Evolutionary conservation across 306 rosid genomes (phyloP).

Genomic region (Rosa persica): DNA sequence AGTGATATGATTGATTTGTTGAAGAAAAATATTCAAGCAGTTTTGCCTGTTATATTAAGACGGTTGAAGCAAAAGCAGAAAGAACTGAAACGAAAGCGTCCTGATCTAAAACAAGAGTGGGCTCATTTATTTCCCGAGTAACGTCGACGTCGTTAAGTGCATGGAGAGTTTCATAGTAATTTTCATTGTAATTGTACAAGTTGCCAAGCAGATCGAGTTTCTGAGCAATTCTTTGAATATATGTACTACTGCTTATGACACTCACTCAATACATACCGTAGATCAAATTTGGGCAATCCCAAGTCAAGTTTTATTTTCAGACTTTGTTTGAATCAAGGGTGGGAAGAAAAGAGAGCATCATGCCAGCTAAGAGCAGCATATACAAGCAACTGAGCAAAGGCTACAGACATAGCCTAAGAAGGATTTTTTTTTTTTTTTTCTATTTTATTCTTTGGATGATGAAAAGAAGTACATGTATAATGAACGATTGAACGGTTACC

Average conservation of each 20-base stretch:
- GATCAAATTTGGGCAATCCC: neutral
- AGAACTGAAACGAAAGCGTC: constrained; percentile 75
- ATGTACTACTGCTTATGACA: neutral
- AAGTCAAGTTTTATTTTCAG: neutral
- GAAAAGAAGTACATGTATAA: too few relatives aligned
- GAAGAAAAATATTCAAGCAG: constrained; percentile 64
- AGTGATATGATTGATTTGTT: constrained; percentile 79
- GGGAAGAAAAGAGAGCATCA: neutral
- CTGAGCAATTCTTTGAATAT: neutral
- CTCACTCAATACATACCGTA: neutral
- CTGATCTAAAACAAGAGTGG: constrained; percentile 67
- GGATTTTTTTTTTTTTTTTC: too few relatives aligned
- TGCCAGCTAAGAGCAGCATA: too few relatives aligned
- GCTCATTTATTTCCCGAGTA: constrained; percentile 33
- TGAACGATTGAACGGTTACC: too few relatives aligned
- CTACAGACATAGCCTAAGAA: too few relatives aligned
- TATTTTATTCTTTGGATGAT: too few relatives aligned
- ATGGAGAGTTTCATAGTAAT: neutral
- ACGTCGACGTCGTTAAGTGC: neutral
- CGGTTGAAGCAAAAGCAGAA: constrained; percentile 81
- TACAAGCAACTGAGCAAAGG: too few relatives aligned
- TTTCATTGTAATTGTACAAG: neutral
- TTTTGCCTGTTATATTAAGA: constrained; percentile 73
- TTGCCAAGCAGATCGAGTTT: neutral
- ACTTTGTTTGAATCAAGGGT: neutral